phyloP scores from a whole-genome alignment of 257 asterid species.

The Echium plantagineum region DNA sequence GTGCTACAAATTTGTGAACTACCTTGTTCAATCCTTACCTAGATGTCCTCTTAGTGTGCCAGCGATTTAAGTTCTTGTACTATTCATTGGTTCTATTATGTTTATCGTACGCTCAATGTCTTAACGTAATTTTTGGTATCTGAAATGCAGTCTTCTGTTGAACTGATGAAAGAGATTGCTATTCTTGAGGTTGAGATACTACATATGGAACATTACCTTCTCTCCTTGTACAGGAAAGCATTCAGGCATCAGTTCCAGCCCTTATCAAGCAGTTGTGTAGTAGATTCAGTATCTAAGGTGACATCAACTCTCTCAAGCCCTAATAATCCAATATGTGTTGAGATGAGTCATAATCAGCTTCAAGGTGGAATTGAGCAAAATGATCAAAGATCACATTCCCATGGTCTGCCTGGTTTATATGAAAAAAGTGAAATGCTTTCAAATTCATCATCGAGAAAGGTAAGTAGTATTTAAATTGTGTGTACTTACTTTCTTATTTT shows the following conservation, averaged over 20 bases:
- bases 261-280: conserved; percentile 16
- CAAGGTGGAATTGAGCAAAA: conserved; percentile 15
- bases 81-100: neutral
- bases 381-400: conserved; percentile 28
- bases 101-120: conserved; percentile 3
- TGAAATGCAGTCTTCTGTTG: conserved; percentile 46
- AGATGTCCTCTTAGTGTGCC: neutral
- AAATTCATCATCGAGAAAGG: conserved; percentile 43
- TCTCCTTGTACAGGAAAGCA: conserved; percentile 59
- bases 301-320: conserved; percentile 18
- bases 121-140: conserved; percentile 3
- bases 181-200: conserved; percentile 59
- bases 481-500: neutral
- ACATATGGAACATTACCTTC: conserved; percentile 61
- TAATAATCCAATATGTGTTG: conserved; percentile 16
- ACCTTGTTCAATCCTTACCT: neutral
- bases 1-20: neutral
- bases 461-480: conserved; percentile 13
- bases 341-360: conserved; percentile 10
- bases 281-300: conserved; percentile 13
- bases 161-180: conserved; percentile 62
- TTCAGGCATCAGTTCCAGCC: conserved; percentile 39
- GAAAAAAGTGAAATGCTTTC: conserved; percentile 24
- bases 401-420: conserved; percentile 31
- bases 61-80: neutral